These are phyloP conservation scores for Sherardia arvensis DNA, from an alignment of 257 asterid genomes.

Conservation along the genomic window DNA sequence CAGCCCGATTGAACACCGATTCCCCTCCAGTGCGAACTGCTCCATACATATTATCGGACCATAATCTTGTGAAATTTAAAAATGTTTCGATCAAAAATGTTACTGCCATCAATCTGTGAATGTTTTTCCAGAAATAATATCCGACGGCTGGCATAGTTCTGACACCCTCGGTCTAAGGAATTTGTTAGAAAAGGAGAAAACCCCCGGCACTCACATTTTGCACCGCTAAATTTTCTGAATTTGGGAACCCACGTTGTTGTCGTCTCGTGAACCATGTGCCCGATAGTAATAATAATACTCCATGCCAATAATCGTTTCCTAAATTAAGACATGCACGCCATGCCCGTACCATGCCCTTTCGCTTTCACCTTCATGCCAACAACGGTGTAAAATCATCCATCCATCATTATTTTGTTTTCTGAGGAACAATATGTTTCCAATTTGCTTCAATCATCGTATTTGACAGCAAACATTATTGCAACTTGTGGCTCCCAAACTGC, in stretches of 20 bases:
- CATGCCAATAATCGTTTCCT: neutral
- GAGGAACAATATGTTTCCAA: neutral
- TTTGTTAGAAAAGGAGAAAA: neutral
- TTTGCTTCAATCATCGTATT: neutral
- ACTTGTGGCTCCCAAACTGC: no score
- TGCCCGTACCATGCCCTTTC: neutral
- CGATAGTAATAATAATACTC: neutral
- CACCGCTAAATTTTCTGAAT: neutral
- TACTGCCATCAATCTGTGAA: no score
- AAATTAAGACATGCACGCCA: neutral
- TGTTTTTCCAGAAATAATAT: neutral
- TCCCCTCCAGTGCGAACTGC: no score
- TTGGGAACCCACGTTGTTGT: neutral
- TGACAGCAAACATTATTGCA: neutral
- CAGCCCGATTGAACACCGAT: no score
- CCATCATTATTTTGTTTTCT: no score
- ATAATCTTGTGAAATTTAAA: no score
- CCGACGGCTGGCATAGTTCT: neutral
- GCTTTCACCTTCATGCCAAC: neutral
- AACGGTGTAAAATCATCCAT: neutral
- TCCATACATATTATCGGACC: no score
- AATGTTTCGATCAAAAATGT: no score
- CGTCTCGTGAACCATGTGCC: neutral
- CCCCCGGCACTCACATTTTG: neutral
- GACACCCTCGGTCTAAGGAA: neutral